Evolutionary conservation across 2,329 filamentous ascomycete genomes (phyloP).

Genomic region (Endoconidiophora laricicola): DNA sequence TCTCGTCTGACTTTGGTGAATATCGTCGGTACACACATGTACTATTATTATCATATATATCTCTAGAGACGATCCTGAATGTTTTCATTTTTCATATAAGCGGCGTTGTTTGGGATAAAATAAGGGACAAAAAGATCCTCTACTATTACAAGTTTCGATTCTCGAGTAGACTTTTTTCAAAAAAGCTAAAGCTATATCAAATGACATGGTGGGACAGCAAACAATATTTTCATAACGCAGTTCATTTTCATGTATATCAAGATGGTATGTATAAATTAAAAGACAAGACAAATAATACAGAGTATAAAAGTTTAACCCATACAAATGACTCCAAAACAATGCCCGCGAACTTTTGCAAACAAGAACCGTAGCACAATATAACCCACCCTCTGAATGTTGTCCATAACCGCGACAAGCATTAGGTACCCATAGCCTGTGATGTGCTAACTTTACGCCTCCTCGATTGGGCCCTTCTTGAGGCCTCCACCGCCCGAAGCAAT

Average conservation of each 20-base stretch:
- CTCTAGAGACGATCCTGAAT: slow-evolving; percentile 8
- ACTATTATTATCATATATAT: slow-evolving; percentile 9
- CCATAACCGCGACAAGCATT: no score
- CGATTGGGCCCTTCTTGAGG: slow-evolving; percentile 40
- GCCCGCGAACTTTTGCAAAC: slow-evolving; percentile 1
- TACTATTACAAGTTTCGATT: no score
- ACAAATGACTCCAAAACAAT: neutral
- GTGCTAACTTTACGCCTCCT: slow-evolving; percentile 31
- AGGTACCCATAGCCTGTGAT: no score
- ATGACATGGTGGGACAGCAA: no score
- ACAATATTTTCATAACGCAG: no score
- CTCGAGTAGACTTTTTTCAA: no score
- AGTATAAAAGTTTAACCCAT: neutral
- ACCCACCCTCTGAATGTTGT: neutral
- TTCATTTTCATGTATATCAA: slow-evolving; percentile 1
- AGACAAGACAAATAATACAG: neutral
- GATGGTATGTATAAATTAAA: neutral
- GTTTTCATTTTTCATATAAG: neutral
- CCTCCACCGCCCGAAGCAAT: slow-evolving; percentile 51
- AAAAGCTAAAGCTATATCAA: no score
- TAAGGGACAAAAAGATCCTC: no score
- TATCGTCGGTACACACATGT: slow-evolving; percentile 5
- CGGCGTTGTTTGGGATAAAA: no score
- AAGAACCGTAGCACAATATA: neutral
- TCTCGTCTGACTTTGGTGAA: no score